Conservation (phyloP, 768 basidiomycete genomes). For the Mycena galopus region DNA sequence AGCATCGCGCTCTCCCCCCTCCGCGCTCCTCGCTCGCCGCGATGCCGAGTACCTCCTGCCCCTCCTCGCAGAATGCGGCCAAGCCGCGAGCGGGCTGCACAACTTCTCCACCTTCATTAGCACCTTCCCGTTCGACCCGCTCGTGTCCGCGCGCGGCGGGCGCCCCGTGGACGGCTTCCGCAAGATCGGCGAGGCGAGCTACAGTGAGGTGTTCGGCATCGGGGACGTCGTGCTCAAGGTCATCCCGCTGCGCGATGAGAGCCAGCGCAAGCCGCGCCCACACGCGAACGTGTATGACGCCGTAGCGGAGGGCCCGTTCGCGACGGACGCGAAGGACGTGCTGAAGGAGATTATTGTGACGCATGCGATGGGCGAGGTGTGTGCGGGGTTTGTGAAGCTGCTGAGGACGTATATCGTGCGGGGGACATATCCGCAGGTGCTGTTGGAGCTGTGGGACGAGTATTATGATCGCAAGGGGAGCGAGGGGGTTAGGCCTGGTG, state of each 20-base stretch:
- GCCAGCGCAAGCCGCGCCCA: constrained; percentile 31
- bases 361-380: constrained; percentile 80
- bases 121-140: constrained; percentile 80
- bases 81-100: constrained; percentile 69
- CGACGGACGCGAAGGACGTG: constrained; percentile 80
- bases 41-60: constrained; percentile 71
- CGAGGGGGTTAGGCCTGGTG: constrained; percentile 89
- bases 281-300: constrained; percentile 39
- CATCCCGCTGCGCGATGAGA: constrained; percentile 78
- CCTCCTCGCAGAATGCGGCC: constrained; percentile 79
- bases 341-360: constrained; percentile 87
- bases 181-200: constrained; percentile 97
- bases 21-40: constrained; percentile 39
- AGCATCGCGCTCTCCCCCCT: constrained; percentile 46
- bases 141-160: constrained; percentile 54
- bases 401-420: constrained; percentile 88
- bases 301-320: constrained; percentile 70
- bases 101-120: constrained; percentile 89
- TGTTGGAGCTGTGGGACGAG: constrained; percentile 90
- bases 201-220: constrained; percentile 95
- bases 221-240: constrained; percentile 93
- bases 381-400: constrained; percentile 83
- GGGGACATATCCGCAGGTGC: constrained; percentile 84
- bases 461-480: constrained; percentile 83
- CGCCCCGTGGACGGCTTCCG: constrained; percentile 57